These are phyloP conservation scores for Pterocarpus santalinus DNA, from an alignment of 306 rosid genomes.

Conservation along the genomic window DNA sequence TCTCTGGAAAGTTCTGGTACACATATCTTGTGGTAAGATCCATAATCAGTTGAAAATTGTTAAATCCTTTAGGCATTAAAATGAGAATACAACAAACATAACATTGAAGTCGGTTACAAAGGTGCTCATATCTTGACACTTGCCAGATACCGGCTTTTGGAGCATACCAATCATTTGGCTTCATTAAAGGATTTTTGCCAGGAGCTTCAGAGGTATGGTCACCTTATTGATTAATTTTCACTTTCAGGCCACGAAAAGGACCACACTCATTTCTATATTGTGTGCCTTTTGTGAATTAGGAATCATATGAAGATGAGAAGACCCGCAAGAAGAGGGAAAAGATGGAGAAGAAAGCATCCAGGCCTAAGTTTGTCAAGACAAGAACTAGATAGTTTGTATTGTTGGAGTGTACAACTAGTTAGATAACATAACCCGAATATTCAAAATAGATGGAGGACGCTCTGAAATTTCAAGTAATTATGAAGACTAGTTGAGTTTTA, in stretches of 20 bases:
- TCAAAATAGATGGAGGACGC: constrained; percentile 20
- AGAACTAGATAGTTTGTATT: constrained; percentile 66
- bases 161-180: constrained; percentile 77
- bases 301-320: constrained; percentile 82
- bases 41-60: constrained; percentile 23
- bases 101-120: constrained; percentile 20
- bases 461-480: constrained; percentile 26
- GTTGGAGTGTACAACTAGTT: constrained; percentile 26
- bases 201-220: constrained; percentile 74
- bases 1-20: constrained; percentile 94
- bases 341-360: constrained; percentile 92
- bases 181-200: constrained; percentile 75
- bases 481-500: not conserved
- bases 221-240: constrained; percentile 13
- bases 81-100: not conserved
- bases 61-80: constrained; percentile 2
- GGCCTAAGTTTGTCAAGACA: constrained; percentile 76
- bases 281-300: constrained; percentile 58
- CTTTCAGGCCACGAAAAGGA: not conserved
- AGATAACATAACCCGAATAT: constrained; percentile 26
- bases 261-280: constrained; percentile 30
- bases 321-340: constrained; percentile 94
- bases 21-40: constrained; percentile 79
- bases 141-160: constrained; percentile 93
- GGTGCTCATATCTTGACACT: constrained; percentile 39